Conservation (phyloP, 192 early-diverging fungal species). For the Coemansia sp. region DNA sequence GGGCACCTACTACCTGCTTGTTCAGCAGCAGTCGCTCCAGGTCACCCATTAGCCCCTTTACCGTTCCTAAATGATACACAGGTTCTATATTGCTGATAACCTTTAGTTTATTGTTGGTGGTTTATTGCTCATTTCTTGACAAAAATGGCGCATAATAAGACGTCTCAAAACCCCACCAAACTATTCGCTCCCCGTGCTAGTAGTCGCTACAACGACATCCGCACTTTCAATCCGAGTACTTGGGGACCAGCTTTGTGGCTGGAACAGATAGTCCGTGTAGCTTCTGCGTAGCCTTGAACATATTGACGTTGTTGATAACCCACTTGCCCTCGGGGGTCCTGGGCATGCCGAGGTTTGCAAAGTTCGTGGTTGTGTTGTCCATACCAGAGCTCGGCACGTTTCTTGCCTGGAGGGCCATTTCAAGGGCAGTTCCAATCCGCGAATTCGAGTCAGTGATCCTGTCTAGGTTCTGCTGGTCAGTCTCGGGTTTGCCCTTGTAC, state of each 20-base stretch:
- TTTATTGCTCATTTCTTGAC: too few relatives aligned
- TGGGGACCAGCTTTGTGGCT: background rate
- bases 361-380: too few relatives aligned
- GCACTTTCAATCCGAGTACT: too few relatives aligned
- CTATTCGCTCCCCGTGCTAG: too few relatives aligned
- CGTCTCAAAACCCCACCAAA: too few relatives aligned
- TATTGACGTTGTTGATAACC: slow-evolving; percentile 1
- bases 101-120: background rate
- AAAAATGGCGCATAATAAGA: too few relatives aligned
- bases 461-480: background rate
- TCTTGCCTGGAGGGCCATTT: slow-evolving; percentile 3
- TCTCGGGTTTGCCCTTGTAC: background rate
- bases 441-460: background rate
- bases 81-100: background rate
- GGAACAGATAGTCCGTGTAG: background rate
- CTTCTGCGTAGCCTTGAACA: slow-evolving; percentile 7
- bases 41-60: slow-evolving; percentile 29
- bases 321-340: slow-evolving; percentile 10
- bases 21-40: slow-evolving; percentile 65
- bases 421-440: slow-evolving; percentile 1
- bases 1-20: slow-evolving; percentile 56
- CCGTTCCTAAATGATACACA: too few relatives aligned
- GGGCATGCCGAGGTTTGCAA: background rate
- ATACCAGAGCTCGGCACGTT: too few relatives aligned
- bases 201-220: too few relatives aligned